These are phyloP conservation scores for Tulasnella calospora DNA, from an alignment of 768 basidiomycete genomes.

Conservation along the genomic window DNA sequence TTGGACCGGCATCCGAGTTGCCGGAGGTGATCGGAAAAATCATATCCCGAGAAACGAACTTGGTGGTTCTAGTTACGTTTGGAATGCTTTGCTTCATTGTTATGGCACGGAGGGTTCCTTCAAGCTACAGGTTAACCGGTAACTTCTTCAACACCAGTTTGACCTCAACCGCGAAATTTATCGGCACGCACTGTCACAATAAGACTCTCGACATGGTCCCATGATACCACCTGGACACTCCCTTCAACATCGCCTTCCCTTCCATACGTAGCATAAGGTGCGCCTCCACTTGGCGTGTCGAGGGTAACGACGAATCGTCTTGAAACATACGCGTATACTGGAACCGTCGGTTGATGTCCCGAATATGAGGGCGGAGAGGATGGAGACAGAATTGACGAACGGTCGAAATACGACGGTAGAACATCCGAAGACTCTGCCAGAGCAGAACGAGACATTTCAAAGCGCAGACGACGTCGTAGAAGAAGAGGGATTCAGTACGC, in stretches of 20 bases:
- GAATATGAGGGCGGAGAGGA: background rate
- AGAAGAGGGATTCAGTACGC: background rate
- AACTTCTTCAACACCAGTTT: background rate
- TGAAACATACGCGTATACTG: background rate
- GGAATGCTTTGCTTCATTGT: constrained; percentile 3
- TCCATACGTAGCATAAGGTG: background rate
- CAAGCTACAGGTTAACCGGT: background rate
- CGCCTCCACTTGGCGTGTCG: background rate
- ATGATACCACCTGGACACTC: background rate
- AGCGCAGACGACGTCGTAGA: background rate
- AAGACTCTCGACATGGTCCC: background rate
- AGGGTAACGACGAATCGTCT: background rate
- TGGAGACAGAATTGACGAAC: background rate
- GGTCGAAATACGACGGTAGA: background rate
- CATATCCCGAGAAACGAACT: background rate
- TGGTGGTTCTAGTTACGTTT: background rate
- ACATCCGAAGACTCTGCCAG: background rate
- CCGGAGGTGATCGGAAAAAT: background rate
- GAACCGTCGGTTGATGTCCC: background rate
- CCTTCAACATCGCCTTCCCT: background rate
- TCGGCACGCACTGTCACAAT: background rate
- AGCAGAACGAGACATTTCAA: background rate
- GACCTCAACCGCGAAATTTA: background rate
- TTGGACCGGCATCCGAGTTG: background rate
- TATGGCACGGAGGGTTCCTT: background rate